phyloP scores from a whole-genome alignment of 31 red algal genomes.

The Odonthalia washingtoniensis region DNA sequence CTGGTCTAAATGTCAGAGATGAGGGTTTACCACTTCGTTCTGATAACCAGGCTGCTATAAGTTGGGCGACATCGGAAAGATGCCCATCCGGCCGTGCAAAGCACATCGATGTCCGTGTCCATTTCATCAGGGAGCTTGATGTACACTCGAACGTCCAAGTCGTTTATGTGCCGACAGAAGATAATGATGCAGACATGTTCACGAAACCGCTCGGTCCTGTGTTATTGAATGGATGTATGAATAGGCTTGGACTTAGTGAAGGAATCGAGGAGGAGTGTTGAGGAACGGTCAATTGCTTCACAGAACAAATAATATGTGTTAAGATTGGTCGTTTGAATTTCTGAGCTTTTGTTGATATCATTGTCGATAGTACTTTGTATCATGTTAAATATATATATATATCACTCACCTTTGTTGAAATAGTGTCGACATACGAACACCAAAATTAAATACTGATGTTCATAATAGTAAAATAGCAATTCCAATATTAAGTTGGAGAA shows the following conservation, averaged over 20 bases:
- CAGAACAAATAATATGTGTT: too few relatives aligned
- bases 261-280: slow-evolving; percentile 18
- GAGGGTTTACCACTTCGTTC: not conserved
- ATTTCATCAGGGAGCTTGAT: not conserved
- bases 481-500: too few relatives aligned
- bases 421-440: too few relatives aligned
- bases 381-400: too few relatives aligned
- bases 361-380: too few relatives aligned
- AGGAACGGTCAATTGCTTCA: too few relatives aligned
- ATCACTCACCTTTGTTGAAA: too few relatives aligned
- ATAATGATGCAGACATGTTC: slow-evolving; percentile 11
- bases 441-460: too few relatives aligned
- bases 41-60: slow-evolving; percentile 20
- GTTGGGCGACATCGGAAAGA: slow-evolving; percentile 11
- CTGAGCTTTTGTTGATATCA: too few relatives aligned
- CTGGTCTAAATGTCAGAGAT: not conserved
- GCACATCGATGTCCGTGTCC: not conserved
- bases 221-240: not conserved
- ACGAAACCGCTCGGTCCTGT: not conserved
- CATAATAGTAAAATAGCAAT: too few relatives aligned
- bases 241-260: not conserved
- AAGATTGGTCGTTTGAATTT: too few relatives aligned
- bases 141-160: not conserved
- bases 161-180: not conserved
- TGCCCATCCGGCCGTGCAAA: slow-evolving; percentile 17